Base-by-base conservation (phyloP, 257 asterid genomes). In the Ophiorrhiza pumila region DNA sequence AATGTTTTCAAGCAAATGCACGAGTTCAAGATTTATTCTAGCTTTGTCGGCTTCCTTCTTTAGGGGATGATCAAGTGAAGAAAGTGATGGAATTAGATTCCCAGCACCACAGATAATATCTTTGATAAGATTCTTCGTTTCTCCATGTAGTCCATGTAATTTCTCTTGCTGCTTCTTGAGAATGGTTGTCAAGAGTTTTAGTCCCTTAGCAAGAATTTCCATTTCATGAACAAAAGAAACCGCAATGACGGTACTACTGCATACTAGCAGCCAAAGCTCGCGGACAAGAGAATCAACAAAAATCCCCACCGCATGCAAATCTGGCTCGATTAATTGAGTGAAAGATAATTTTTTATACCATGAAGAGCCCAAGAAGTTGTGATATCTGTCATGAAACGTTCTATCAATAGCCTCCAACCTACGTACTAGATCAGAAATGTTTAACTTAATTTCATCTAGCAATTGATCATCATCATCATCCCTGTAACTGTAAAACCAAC, bases 211-310 rank as follows among this genome's bases (percentile, higher is more conserved):
- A 4, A 6, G 17, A 0, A 39, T 20, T 3, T 2, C 8, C 20
- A 45, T 1, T 14, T 20, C 20, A 12, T 45, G 27, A 20, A 7
- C 9, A 25, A 23, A 7, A 23, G 50, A 8, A 1, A 63, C 63
- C 63, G 35, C 53, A n/a, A n/a, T n/a, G n/a, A n/a, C n/a, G n/a
- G n/a, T n/a, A n/a, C n/a, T n/a, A n/a, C n/a, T n/a, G n/a, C n/a
- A n/a, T n/a, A n/a, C n/a, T n/a, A n/a, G n/a, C n/a, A n/a, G n/a
- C n/a, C n/a, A n/a, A n/a, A n/a, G n/a, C n/a, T n/a, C n/a, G n/a
- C n/a, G n/a, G n/a, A n/a, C n/a, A n/a, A 65, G 69, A 65, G 53
- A 25, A 66, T 45, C 27, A 25, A 66, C 17, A 45, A 66, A 66
- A 13, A 43, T 35, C 5, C 57, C 41, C 57, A 66, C 2, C 18